phyloP scores from a whole-genome alignment of 352 stramenopile genomes.

The Phytophthora uliginosa region DNA sequence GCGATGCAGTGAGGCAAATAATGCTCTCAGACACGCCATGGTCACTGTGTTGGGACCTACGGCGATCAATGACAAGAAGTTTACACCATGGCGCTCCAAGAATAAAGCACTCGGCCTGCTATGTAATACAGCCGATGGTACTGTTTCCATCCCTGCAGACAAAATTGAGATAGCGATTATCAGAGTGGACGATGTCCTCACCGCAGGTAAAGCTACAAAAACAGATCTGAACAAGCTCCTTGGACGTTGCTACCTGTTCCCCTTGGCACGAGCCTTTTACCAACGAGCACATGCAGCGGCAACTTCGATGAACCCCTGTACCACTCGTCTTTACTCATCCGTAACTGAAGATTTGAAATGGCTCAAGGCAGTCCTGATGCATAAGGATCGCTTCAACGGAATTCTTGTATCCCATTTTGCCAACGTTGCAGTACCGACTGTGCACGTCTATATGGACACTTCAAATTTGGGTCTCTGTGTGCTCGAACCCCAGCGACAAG shows the following conservation, averaged over 20 bases:
- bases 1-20: constrained; percentile 4
- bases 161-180: constrained; percentile 5
- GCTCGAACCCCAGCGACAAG: constrained; percentile 3
- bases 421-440: background rate
- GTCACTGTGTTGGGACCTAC: constrained; percentile 11
- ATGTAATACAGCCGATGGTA: constrained; percentile 7
- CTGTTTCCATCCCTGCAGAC: constrained; percentile 14
- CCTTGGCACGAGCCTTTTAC: constrained; percentile 13
- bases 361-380: background rate
- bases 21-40: constrained; percentile 19
- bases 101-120: constrained; percentile 18
- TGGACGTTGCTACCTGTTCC: constrained; percentile 10
- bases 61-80: constrained; percentile 27
- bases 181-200: too few species aligned
- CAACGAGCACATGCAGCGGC: constrained; percentile 5
- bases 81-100: background rate
- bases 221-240: constrained; percentile 5
- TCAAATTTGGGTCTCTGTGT: constrained; percentile 20
- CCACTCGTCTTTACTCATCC: too few species aligned
- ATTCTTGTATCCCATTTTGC: constrained; percentile 21
- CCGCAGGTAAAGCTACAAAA: background rate
- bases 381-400: background rate
- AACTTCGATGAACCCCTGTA: too few species aligned
- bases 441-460: constrained; percentile 34
- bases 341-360: constrained; percentile 11